Evolutionary conservation across 208 protist species (phyloP).

Genomic region (Jaenimonas drosophilae): DNA sequence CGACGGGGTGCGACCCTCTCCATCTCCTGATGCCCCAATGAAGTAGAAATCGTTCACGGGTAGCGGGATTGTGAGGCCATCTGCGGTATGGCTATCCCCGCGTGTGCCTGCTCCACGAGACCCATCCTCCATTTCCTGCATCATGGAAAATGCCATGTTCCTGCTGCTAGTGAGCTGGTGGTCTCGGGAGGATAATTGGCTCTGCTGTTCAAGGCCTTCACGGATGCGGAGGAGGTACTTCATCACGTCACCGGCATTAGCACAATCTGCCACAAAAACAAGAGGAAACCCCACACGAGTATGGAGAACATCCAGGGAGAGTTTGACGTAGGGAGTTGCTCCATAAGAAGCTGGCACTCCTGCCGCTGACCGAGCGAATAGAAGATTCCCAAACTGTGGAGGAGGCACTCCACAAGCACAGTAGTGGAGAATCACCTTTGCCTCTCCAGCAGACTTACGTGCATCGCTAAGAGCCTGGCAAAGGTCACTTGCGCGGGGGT

Average conservation of each 20-base stretch:
- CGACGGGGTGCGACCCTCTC: conserved; percentile 7
- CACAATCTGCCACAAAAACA: conserved; percentile 78
- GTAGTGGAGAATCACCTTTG: conserved; percentile 82
- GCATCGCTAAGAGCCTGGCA: conserved; percentile 44
- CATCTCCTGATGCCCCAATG: conserved; percentile 58
- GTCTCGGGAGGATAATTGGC: conserved; percentile 24
- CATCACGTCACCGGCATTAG: conserved; percentile 55
- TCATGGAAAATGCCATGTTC: not conserved
- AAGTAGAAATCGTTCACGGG: conserved; percentile 76
- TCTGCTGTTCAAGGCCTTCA: too few relatives aligned
- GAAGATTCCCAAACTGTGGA: conserved; percentile 23
- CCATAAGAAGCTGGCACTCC: not conserved
- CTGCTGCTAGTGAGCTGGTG: conserved; percentile 19
- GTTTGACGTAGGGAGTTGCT: conserved; percentile 19
- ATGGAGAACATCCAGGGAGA: conserved; percentile 47
- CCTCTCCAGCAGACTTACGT: conserved; percentile 36
- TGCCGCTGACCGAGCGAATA: conserved; percentile 7
- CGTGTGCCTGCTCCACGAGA: not conserved
- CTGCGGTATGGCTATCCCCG: not conserved
- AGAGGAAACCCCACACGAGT: conserved; percentile 59
- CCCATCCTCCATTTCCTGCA: conserved; percentile 1
- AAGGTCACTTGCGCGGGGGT: conserved; percentile 42
- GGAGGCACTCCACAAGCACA: conserved; percentile 52
- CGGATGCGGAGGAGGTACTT: conserved; percentile 43
- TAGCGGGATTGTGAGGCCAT: conserved; percentile 2